Percentiles rank a stretch among this genome's conserved stretches.
Evolutionary conservation across 1,139 yeast genomes (phyloP).

Genomic region (Pneumocystis oryctolagi): DNA sequence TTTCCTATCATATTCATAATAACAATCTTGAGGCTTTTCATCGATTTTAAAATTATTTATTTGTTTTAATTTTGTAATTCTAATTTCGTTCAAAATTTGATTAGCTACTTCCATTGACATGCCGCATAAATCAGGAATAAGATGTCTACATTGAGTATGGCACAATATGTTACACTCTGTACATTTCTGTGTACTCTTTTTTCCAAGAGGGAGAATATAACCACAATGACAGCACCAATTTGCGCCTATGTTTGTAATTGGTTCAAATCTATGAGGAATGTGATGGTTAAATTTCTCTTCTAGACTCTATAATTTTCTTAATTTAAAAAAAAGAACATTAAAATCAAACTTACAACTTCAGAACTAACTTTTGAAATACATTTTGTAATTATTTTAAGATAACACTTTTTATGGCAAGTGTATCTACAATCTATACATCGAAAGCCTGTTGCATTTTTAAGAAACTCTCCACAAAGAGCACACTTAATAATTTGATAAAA

Average conservation of each 20-base stretch:
- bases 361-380: constrained; percentile 83
- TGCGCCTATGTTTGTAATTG: constrained; percentile 80
- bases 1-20: not conserved
- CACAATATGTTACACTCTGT: constrained; percentile 91
- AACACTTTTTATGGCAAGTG: constrained; percentile 88
- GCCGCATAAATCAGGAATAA: constrained; percentile 96
- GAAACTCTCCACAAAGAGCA: constrained; percentile 89
- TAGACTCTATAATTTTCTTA: constrained; percentile 30
- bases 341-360: constrained; percentile 31
- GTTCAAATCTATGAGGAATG: constrained; percentile 91
- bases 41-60: constrained; percentile 3
- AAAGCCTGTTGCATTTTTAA: constrained; percentile 73
- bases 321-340: not conserved
- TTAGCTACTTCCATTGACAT: constrained; percentile 97
- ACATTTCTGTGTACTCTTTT: constrained; percentile 87
- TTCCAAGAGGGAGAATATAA: constrained; percentile 85
- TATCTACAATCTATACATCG: constrained; percentile 95
- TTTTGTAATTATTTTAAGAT: constrained; percentile 83
- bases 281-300: constrained; percentile 89
- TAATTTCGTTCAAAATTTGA: constrained; percentile 69
- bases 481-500: constrained; percentile 94
- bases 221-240: constrained; percentile 99
- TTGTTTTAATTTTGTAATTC: constrained; percentile 46
- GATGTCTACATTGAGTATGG: constrained; percentile 79
- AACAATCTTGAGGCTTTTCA: not conserved